These are phyloP conservation scores for Coprinopsis sp. DNA, from an alignment of 768 basidiomycete species.

Conservation along the genomic window DNA sequence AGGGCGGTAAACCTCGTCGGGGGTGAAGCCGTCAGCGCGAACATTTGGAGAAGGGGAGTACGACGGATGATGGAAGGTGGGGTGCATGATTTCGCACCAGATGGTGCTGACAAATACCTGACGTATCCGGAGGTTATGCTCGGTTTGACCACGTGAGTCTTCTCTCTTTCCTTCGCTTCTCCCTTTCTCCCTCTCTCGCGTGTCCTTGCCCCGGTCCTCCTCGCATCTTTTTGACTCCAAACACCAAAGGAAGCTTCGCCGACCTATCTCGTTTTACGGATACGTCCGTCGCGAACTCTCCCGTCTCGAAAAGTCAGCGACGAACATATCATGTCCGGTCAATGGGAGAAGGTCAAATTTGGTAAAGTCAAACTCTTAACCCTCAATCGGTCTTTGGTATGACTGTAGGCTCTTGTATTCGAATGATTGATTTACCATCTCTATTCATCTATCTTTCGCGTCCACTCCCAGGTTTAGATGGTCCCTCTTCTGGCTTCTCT, in stretches of 20 bases:
- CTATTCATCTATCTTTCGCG: no score
- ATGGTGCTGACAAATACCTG: conserved; percentile 61
- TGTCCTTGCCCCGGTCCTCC: no score
- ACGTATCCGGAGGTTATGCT: conserved; percentile 74
- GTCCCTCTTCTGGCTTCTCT: no score
- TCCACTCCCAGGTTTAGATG: no score
- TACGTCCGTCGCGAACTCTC: conserved; percentile 72
- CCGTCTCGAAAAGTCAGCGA: conserved; percentile 56
- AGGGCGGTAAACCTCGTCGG: conserved; percentile 65
- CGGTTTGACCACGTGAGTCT: conserved; percentile 51
- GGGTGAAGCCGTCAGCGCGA: conserved; percentile 55
- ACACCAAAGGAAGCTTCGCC: no score
- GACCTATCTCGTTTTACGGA: no score
- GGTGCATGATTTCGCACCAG: conserved; percentile 62
- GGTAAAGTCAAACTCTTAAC: conserved; percentile 14
- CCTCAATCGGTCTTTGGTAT: no score
- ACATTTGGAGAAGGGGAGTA: conserved; percentile 54
- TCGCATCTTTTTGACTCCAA: no score
- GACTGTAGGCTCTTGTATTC: no score
- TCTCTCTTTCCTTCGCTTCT: no score
- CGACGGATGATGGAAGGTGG: conserved; percentile 63
- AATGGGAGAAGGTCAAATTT: conserved; percentile 37
- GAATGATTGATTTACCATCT: no score
- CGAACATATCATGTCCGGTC: conserved; percentile 36
- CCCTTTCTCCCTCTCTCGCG: no score